Conservation (phyloP, 768 basidiomycete species). For the Collybia mongolica region DNA sequence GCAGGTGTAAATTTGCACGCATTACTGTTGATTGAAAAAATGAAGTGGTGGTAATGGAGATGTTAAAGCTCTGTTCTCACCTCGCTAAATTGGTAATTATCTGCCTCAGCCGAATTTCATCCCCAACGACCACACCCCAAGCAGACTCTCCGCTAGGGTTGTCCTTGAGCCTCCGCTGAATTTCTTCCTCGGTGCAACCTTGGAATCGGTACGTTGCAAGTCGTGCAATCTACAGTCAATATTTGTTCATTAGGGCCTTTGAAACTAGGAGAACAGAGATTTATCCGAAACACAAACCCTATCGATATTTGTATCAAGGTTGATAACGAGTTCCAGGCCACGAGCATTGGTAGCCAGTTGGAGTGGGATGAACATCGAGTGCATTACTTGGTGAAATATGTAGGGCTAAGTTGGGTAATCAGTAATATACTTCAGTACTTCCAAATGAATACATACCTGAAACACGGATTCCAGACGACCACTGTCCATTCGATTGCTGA, state of each 20-base stretch:
- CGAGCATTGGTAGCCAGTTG: conserved; percentile 56
- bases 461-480: conserved; percentile 62
- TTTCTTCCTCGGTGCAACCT: conserved; percentile 35
- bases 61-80: conserved; percentile 18
- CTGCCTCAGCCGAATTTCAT: conserved; percentile 67
- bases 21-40: conserved; percentile 27
- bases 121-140: conserved; percentile 61
- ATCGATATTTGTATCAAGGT: conserved; percentile 55
- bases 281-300: conserved; percentile 27
- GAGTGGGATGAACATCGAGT: conserved; percentile 56
- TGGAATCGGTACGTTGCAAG: conserved; percentile 41
- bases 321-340: conserved; percentile 53
- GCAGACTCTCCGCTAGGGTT: conserved; percentile 27
- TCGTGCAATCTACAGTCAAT: conserved; percentile 38
- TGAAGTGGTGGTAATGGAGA: not conserved
- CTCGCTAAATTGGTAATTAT: conserved; percentile 69
- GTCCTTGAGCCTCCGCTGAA: conserved; percentile 25
- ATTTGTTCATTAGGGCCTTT: not conserved
- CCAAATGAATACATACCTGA: conserved; percentile 20
- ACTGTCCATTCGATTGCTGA: conserved; percentile 67
- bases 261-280: not conserved
- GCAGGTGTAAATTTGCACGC: conserved; percentile 61
- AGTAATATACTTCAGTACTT: not conserved
- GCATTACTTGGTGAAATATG: conserved; percentile 59
- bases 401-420: conserved; percentile 38